Evolutionary conservation across 164 flowering plant genomes (phyloP), one percentile per base, ranked within the genome.

Genomic region (Echeveria elegans): DNA sequence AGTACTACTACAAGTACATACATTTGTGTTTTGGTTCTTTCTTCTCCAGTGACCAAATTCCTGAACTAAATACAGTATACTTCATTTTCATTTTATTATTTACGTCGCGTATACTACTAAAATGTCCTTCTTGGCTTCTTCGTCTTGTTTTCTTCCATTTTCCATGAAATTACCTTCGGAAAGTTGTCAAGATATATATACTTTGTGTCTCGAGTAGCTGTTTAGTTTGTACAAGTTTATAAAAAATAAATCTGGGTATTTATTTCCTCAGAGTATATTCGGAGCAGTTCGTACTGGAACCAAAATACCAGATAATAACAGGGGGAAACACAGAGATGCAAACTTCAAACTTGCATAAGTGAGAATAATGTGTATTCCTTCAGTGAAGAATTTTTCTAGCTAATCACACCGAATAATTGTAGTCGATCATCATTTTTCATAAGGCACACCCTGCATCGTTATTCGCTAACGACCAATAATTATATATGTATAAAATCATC

Each of bases 401-500:
- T 56, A 56, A 28, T 26, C 61, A 28, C 32, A 19, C 32, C 6
- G 32, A 56, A 5, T 56, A 29, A n/a, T n/a, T 18, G 12, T 43
- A 43, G 30, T 56, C 6, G 61, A 26, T 56, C 61, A 56, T 56
- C 32, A 56, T 56, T 28, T 56, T 28, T 10, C 61, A 56, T 56
- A 56, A 26, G 32, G 6, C 61, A 56, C 32, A 56, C 61, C 32
- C 61, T 56, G 58, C 58, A 23, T 52, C n/a, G 0, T n/a, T 34
- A 34, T 3, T n/a, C n/a, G 41, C 11, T 38, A 43, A 43, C 47
- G 15, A 43, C 5, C 5, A 15, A 28, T 6, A 52, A 56, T 3
- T 28, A 56, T 56, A 14, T 53, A 24, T 53, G 30, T 21, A 53
- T 9, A 3, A 53, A 5, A 23, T n/a, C 41, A n/a, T n/a, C n/a